These are phyloP conservation scores for Ganoderma lucidum DNA, from an alignment of 1,284 basidiomycete species.

Conservation along the genomic window DNA sequence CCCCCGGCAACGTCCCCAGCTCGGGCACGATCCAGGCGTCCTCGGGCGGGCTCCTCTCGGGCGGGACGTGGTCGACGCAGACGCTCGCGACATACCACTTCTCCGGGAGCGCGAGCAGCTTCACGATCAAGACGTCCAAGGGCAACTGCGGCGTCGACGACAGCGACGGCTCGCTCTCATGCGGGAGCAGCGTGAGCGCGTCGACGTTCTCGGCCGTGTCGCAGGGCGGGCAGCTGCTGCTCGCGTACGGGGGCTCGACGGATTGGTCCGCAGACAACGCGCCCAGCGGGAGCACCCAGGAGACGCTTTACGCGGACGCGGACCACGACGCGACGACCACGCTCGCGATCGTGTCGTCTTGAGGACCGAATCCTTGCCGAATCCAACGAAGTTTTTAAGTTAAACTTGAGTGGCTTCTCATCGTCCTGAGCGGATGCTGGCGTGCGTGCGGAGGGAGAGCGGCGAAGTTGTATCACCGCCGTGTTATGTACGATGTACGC, in stretches of 20 bases:
- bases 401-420: neutral
- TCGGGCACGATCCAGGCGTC: slow-evolving; percentile 51
- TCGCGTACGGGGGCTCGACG: neutral
- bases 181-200: slow-evolving; percentile 47
- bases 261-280: slow-evolving; percentile 51
- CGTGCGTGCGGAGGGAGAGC: neutral
- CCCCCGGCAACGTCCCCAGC: slow-evolving; percentile 46
- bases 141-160: slow-evolving; percentile 46
- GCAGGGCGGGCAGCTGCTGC: neutral
- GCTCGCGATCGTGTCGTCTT: slow-evolving; percentile 47
- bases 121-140: slow-evolving; percentile 50
- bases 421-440: too few relatives aligned
- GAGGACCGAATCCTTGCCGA: neutral
- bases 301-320: slow-evolving; percentile 58
- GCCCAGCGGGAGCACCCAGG: slow-evolving; percentile 62
- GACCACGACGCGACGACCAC: slow-evolving; percentile 53
- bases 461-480: neutral
- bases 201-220: slow-evolving; percentile 60
- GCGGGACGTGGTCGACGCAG: slow-evolving; percentile 49
- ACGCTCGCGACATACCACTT: slow-evolving; percentile 47
- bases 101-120: slow-evolving; percentile 41
- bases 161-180: slow-evolving; percentile 40
- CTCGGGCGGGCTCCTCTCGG: slow-evolving; percentile 46
- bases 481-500: slow-evolving; percentile 8
- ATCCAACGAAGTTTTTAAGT: neutral